Evolutionary conservation across 2,329 filamentous ascomycete genomes (phyloP).

Genomic region (Fusarium virguliforme): DNA sequence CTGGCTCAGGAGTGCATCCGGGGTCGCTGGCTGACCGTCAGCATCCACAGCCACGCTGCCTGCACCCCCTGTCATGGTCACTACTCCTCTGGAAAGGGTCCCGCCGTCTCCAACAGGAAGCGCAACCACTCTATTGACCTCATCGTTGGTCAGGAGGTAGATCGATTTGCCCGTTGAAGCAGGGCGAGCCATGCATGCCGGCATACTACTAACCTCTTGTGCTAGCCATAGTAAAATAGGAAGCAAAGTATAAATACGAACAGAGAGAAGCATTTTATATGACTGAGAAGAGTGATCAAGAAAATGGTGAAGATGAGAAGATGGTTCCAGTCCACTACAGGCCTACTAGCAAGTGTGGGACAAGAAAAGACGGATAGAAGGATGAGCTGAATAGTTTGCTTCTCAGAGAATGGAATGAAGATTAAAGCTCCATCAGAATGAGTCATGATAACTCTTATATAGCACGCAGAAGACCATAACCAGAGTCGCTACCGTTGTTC

Average conservation of each 20-base stretch:
- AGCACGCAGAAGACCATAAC: not conserved
- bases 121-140: conserved; percentile 65
- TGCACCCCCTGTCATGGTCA: conserved; percentile 64
- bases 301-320: not conserved
- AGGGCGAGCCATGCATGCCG: not conserved
- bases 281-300: not conserved
- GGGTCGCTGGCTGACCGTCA: conserved; percentile 58
- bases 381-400: too few species aligned
- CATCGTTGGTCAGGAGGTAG: conserved; percentile 71
- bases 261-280: not conserved
- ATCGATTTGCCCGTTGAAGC: conserved; percentile 60
- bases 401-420: too few species aligned
- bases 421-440: too few species aligned
- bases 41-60: conserved; percentile 62
- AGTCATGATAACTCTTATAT: too few species aligned
- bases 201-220: conserved; percentile 1
- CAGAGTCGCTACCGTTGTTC: too few species aligned
- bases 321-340: not conserved
- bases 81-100: conserved; percentile 60
- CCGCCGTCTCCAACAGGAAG: conserved; percentile 66
- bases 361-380: too few species aligned
- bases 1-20: conserved; percentile 69
- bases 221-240: not conserved
- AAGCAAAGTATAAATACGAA: conserved; percentile 1
- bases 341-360: not conserved